Evolutionary conservation across 306 rosid species (phyloP), one percentile per base, ranked within the genome.

Genomic region (Delonix regia): DNA sequence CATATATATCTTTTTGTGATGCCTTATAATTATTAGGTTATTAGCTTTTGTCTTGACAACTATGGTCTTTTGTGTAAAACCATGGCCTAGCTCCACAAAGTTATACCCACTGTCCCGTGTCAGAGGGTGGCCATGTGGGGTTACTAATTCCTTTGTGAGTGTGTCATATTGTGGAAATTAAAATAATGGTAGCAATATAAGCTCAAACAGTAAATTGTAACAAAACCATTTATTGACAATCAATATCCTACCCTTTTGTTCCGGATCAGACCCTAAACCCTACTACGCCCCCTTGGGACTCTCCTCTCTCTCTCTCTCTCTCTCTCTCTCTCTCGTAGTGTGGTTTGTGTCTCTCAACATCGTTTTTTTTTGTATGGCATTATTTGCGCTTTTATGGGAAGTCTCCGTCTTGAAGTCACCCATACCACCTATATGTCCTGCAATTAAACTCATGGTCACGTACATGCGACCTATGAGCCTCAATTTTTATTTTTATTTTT

Each of bases 231-330:
- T 78, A 91, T 83, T 84, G 83, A 85, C 86, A 86, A 85, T 86
- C 93, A 87, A 87, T 87, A 82, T 87, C 85, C 85, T 69, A 83
- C 86, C 91, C 82, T 83, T 87, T 83, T 88, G 86, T 78, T 83
- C 86, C 77, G 84, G 80, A 83, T 81, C 47, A 15, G 52, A 82
- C 85, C 85, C n/a, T n/a, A n/a, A 80, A 78, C 89, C 92, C 95
- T 82, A 86, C 9, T 38, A 38, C 9, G 5, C 92, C 80, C 81
- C 73, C 79, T 82, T 74, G 85, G 83, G 73, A 87, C 87, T 87
- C 78, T 81, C 79, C 67, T 75, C 79, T 27, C 24, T 60, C 70
- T 19, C 36, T 69, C 76, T 80, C 81, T 78, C 77, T 41, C 69
- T 65, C 55, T 44, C 69, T 49, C 87, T 81, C 88, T 85, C 87